These are phyloP conservation scores for Sporothrix globosa DNA, from an alignment of 2,329 filamentous ascomycete species.

Conservation along the genomic window DNA sequence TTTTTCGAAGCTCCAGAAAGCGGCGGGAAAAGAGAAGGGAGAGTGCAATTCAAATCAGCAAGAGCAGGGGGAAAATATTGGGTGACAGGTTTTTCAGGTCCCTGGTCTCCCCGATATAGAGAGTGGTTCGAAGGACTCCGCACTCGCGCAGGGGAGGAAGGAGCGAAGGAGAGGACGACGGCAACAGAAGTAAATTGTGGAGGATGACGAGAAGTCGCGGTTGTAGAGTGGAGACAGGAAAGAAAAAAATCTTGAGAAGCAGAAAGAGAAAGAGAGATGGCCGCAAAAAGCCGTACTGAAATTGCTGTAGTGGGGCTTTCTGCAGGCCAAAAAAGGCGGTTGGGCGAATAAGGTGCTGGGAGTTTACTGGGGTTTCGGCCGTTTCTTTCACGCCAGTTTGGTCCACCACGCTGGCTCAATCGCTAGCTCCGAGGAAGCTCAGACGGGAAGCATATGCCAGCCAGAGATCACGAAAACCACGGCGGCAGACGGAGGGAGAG, in stretches of 20 bases:
- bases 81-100: constrained; percentile 4
- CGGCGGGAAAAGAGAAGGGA: constrained; percentile 6
- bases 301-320: constrained; percentile 24
- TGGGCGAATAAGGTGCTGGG: constrained; percentile 15
- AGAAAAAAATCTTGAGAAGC: constrained; percentile 26
- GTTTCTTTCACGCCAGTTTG: neutral
- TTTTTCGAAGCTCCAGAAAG: neutral
- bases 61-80: neutral
- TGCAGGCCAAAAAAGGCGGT: neutral
- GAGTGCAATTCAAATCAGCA: constrained; percentile 3
- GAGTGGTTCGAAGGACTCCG: constrained; percentile 3
- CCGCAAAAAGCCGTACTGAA: constrained; percentile 38
- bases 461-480: neutral
- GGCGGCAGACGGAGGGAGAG: neutral
- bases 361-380: neutral
- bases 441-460: neutral
- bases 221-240: constrained; percentile 26
- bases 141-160: constrained; percentile 14
- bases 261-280: constrained; percentile 10
- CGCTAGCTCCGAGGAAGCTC: neutral
- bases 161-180: neutral
- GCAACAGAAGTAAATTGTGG: neutral
- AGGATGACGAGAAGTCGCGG: constrained; percentile 27
- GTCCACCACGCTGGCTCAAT: neutral
- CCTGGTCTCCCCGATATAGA: constrained; percentile 21